Conservation (phyloP, 2,329 filamentous ascomycete species). For the Aspergillus glaucus region DNA sequence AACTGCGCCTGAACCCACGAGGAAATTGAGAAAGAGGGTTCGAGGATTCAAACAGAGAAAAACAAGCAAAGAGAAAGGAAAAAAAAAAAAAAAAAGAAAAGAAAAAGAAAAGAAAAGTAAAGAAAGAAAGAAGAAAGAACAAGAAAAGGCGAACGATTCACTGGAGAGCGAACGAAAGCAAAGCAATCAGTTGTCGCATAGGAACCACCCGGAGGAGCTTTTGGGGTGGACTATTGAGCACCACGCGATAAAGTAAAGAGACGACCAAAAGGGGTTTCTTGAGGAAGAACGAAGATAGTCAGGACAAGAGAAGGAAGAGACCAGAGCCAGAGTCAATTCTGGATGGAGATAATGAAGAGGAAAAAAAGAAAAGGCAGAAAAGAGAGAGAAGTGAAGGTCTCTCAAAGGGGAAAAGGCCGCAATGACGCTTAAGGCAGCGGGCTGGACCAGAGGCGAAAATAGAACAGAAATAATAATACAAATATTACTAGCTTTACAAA, state of each 20-base stretch:
- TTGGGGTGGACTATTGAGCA: background rate
- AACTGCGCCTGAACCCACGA: background rate
- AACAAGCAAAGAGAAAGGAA: background rate
- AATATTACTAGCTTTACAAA: background rate
- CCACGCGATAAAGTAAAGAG: too few species aligned
- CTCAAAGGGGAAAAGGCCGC: background rate
- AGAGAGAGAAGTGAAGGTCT: constrained; percentile 1
- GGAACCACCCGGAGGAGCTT: background rate
- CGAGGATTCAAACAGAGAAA: background rate
- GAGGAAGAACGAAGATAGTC: background rate
- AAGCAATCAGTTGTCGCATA: background rate
- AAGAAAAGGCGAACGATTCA: background rate
- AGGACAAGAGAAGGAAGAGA: too few species aligned
- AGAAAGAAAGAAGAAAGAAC: too few species aligned
- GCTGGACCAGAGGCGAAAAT: background rate
- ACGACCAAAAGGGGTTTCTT: background rate
- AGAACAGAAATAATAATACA: background rate
- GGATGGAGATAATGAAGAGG: background rate
- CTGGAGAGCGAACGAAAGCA: background rate
- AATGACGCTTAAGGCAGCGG: background rate
- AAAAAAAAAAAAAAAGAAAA: background rate
- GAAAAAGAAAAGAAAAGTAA: background rate
- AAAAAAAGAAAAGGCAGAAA: background rate
- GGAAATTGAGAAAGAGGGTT: background rate
- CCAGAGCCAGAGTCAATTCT: too few species aligned